A percentile compares a stretch with the other conserved stretches of the same genome.
Evolutionary conservation across 1,139 yeast genomes (phyloP).

Genomic region (Yamadazyma friedrichii): DNA sequence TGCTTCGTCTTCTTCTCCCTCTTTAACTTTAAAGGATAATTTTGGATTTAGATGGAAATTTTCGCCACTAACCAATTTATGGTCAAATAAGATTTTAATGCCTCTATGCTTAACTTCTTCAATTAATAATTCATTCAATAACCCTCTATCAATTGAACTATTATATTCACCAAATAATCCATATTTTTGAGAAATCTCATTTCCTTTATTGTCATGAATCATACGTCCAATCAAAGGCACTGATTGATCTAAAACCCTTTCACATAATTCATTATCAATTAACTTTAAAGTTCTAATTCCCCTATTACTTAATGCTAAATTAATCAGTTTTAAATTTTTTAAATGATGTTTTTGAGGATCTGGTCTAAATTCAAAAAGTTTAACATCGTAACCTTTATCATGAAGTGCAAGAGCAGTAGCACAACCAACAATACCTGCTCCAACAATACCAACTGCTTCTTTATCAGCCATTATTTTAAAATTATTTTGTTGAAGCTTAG

Average conservation of each 20-base stretch:
- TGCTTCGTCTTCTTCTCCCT: conserved; percentile 6
- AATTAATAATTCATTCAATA: conserved; percentile 65
- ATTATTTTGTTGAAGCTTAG: not conserved
- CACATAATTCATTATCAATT: conserved; percentile 60
- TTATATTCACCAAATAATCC: conserved; percentile 85
- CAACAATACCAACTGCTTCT: conserved; percentile 51
- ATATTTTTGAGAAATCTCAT: conserved; percentile 68
- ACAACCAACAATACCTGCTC: conserved; percentile 91
- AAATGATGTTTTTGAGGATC: conserved; percentile 31
- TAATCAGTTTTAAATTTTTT: conserved; percentile 64
- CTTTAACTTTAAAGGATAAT: conserved; percentile 21
- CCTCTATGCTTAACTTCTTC: conserved; percentile 50
- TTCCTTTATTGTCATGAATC: conserved; percentile 73
- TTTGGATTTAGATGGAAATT: conserved; percentile 21
- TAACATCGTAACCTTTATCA: conserved; percentile 69
- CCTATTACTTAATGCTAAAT: conserved; percentile 81
- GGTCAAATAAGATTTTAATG: conserved; percentile 53
- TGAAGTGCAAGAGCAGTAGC: conserved; percentile 80
- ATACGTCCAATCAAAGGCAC: conserved; percentile 89
- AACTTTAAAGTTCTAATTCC: conserved; percentile 70
- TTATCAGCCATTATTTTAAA: conserved; percentile 1
- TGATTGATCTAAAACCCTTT: conserved; percentile 53
- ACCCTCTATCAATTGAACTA: conserved; percentile 79
- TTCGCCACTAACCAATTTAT: conserved; percentile 49
- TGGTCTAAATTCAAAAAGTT: conserved; percentile 59